phyloP scores from a whole-genome alignment of 495 filamentous ascomycete genomes.

The Bombardia bombarda region DNA sequence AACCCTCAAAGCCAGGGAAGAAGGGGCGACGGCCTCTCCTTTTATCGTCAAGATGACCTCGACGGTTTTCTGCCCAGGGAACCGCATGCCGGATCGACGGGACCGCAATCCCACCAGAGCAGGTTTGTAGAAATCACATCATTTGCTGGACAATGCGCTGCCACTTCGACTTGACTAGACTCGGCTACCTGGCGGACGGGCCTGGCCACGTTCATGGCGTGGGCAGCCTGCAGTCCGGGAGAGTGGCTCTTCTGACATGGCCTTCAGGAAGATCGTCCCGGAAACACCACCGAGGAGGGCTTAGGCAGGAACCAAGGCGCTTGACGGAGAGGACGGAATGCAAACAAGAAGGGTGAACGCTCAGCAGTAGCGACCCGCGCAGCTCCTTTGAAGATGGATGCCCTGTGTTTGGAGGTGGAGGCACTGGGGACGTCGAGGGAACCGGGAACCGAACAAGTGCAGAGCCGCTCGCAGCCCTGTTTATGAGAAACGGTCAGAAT shows the following conservation, averaged over 20 bases:
- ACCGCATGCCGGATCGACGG: slow-evolving; percentile 18
- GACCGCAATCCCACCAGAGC: slow-evolving; percentile 9
- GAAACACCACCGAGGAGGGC: slow-evolving; percentile 3
- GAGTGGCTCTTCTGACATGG: neutral
- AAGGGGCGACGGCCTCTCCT: neutral
- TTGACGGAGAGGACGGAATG: slow-evolving; percentile 6
- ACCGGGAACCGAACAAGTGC: slow-evolving; percentile 7
- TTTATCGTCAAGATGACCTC: slow-evolving; percentile 2
- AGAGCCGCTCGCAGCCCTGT: slow-evolving; percentile 3
- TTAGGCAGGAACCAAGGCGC: neutral
- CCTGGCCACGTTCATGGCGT: no score
- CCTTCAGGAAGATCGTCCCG: slow-evolving; percentile 14
- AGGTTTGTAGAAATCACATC: slow-evolving; percentile 3
- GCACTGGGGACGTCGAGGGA: neutral
- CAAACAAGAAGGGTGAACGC: slow-evolving; percentile 4
- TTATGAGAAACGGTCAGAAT: slow-evolving; percentile 12
- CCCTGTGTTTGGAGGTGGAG: no score
- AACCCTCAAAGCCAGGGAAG: neutral
- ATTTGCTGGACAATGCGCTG: slow-evolving; percentile 1
- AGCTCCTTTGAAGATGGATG: neutral
- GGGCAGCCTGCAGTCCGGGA: no score
- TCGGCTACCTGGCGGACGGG: no score
- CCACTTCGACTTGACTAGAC: no score
- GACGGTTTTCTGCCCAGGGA: neutral
- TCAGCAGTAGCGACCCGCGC: neutral